Percentiles rank a stretch among this genome's conserved stretches.
phyloP scores from a whole-genome alignment of 176 grass and related monocot species.

The Raddia guianensis region DNA sequence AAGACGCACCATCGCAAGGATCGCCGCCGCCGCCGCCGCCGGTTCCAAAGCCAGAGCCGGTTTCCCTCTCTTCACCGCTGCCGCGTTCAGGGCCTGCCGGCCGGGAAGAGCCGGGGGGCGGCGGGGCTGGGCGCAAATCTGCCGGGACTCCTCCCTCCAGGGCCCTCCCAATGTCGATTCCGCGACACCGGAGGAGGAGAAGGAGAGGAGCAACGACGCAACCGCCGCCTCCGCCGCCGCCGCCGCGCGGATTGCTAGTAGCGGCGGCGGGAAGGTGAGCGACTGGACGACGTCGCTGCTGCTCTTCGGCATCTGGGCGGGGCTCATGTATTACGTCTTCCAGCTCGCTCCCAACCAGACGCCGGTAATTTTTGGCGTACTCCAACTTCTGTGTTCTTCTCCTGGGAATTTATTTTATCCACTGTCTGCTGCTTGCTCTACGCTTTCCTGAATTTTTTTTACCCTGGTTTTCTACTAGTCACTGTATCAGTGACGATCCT shows the following conservation, averaged over 20 bases:
- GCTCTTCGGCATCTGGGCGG: slow-evolving; percentile 84
- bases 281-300: slow-evolving; percentile 54
- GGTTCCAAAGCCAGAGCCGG: neutral
- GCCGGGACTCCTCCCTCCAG: slow-evolving; percentile 44
- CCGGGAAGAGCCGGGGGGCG: neutral
- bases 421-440: neutral
- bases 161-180: slow-evolving; percentile 13
- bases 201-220: neutral
- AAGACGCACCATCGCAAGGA: neutral
- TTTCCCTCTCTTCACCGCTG: neutral
- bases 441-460: neutral
- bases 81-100: neutral
- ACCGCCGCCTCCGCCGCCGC: neutral
- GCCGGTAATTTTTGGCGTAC: slow-evolving; percentile 43
- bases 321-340: slow-evolving; percentile 85
- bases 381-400: neutral
- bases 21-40: too few relatives aligned
- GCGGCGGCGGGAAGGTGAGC: slow-evolving; percentile 30
- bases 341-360: slow-evolving; percentile 83
- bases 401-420: neutral
- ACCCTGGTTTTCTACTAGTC: neutral
- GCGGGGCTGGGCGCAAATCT: slow-evolving; percentile 31
- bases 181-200: neutral
- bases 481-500: neutral
- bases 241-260: neutral